Evolutionary conservation across 2,329 filamentous ascomycete genomes (phyloP).

Genomic region (Corinectria fuckeliana): DNA sequence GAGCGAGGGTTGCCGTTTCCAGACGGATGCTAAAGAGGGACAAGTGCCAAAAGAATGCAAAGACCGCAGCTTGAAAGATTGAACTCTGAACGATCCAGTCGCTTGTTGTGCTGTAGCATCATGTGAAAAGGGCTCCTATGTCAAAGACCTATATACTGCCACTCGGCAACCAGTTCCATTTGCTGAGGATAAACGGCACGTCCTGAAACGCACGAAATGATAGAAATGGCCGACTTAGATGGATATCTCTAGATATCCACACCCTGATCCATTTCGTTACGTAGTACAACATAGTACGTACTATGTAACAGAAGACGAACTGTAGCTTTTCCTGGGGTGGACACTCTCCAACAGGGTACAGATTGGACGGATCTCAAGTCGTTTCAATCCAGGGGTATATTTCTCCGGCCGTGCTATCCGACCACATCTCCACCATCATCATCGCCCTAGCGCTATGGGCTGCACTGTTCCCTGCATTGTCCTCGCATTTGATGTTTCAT

Average conservation of each 20-base stretch:
- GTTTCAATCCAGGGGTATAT: not conserved
- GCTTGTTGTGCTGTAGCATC: not conserved
- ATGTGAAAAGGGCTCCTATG: not conserved
- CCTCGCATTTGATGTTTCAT: not conserved
- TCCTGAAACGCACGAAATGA: not conserved
- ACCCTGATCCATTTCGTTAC: too few relatives aligned
- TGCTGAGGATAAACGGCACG: not conserved
- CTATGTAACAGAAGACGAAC: not conserved
- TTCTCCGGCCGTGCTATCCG: slow-evolving; percentile 18
- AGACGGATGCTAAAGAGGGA: slow-evolving; percentile 8
- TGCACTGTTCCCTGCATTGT: too few relatives aligned
- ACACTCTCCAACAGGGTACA: not conserved
- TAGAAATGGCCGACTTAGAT: too few relatives aligned
- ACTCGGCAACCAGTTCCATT: slow-evolving; percentile 4
- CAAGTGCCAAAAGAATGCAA: not conserved
- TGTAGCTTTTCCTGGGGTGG: not conserved
- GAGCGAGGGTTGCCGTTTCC: not conserved
- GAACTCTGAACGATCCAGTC: slow-evolving; percentile 11
- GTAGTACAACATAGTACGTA: too few relatives aligned
- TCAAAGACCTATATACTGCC: slow-evolving; percentile 1
- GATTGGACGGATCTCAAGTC: not conserved
- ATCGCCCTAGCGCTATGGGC: too few relatives aligned
- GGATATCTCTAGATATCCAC: too few relatives aligned
- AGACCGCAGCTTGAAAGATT: not conserved
- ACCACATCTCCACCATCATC: not conserved